Percentiles rank a stretch among this genome's conserved stretches.
Conservation (phyloP, 2,329 filamentous ascomycete genomes). For the Diatrype stigma region DNA sequence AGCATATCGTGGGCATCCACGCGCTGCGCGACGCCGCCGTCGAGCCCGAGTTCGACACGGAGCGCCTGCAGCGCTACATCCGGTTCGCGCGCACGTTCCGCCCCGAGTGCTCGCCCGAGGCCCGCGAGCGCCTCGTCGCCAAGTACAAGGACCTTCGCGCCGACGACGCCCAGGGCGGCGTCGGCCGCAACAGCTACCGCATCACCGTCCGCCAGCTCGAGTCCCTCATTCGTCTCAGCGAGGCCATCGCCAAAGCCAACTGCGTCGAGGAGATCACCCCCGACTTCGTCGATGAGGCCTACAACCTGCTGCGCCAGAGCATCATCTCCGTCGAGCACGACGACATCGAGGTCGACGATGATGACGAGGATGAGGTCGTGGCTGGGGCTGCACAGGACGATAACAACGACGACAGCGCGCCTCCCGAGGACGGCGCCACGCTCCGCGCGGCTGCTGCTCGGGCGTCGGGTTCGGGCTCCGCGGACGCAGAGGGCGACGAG, state of each 20-base stretch:
- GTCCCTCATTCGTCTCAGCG: conserved; percentile 88
- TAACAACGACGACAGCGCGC: conserved; percentile 60
- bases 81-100: conserved; percentile 93
- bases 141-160: conserved; percentile 94
- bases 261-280: conserved; percentile 87
- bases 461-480: conserved; percentile 40
- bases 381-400: conserved; percentile 87
- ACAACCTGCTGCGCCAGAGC: conserved; percentile 83
- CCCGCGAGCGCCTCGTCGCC: conserved; percentile 78
- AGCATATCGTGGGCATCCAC: conserved; percentile 93
- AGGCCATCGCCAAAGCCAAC: conserved; percentile 98
- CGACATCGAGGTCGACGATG: conserved; percentile 88
- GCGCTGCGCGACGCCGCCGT: conserved; percentile 89
- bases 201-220: conserved; percentile 97
- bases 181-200: conserved; percentile 91
- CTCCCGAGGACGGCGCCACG: conserved; percentile 40
- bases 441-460: conserved; percentile 45
- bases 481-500: conserved; percentile 39
- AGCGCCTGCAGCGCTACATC: conserved; percentile 95
- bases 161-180: conserved; percentile 89
- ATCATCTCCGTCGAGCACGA: conserved; percentile 99
- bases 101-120: conserved; percentile 84
- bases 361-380: conserved; percentile 62
- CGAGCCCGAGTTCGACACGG: conserved; percentile 89
- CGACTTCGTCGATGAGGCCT: conserved; percentile 86